Evolutionary conservation across 2,329 filamentous ascomycete genomes (phyloP).

Genomic region (Pseudogymnoascus sp.): DNA sequence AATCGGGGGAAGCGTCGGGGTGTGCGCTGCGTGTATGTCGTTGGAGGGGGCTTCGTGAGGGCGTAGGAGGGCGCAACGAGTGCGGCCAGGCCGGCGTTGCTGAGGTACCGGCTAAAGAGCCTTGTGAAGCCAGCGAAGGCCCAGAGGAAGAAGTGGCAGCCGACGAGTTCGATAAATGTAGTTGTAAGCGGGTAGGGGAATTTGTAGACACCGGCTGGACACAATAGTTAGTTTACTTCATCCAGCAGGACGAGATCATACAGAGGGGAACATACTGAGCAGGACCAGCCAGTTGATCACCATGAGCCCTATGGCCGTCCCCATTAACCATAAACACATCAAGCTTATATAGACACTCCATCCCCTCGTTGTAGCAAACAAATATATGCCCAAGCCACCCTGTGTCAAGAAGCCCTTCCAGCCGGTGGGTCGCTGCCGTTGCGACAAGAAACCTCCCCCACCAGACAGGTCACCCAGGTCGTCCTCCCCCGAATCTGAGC

Average conservation of each 20-base stretch:
- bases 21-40: conserved; percentile 22
- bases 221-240: neutral
- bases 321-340: conserved; percentile 42
- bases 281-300: conserved; percentile 47
- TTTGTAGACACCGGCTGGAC: conserved; percentile 40
- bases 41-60: conserved; percentile 32
- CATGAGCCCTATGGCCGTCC: conserved; percentile 39
- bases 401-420: conserved; percentile 32
- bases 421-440: conserved; percentile 18
- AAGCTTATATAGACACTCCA: conserved; percentile 43
- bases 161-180: conserved; percentile 43
- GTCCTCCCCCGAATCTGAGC: conserved; percentile 42
- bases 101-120: conserved; percentile 35
- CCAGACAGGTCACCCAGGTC: conserved; percentile 33
- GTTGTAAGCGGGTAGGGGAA: conserved; percentile 47
- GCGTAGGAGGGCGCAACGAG: conserved; percentile 35
- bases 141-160: conserved; percentile 43
- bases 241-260: neutral
- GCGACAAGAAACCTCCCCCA: conserved; percentile 26
- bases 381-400: conserved; percentile 41
- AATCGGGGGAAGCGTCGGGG: conserved; percentile 22
- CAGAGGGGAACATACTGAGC: conserved; percentile 32
- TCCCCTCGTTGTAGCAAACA: conserved; percentile 40
- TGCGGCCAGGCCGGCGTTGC: conserved; percentile 31
- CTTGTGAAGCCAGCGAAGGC: conserved; percentile 42